Base-by-base conservation (phyloP, 78 protist species). In the Bodo saltans region DNA sequence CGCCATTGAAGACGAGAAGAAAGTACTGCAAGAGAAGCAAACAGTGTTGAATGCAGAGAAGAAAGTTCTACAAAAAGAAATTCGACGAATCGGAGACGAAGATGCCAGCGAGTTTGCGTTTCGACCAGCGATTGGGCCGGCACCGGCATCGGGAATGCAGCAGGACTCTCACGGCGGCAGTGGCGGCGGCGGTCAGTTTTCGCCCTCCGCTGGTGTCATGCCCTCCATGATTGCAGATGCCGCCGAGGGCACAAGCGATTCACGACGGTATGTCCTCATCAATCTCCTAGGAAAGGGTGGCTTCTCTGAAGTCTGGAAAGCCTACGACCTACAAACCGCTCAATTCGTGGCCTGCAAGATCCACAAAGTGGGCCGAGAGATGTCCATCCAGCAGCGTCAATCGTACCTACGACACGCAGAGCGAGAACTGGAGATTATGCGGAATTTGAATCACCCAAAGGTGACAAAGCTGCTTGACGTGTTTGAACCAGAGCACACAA, bases 271-370 rank as follows among this genome's bases (percentile, higher is more conserved):
- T 72, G 28, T 94, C n/a, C 29, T 95, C 52, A 42, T 93, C 53
- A 28, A 47, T 1, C 69, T 95, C 42, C 42, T 95, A 38, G 97
- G 98, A 27, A 85, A 72, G 41, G 97, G 97, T 2, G 97, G 97
- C 30, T 95, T 95, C 87, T 30, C 87, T 28, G 96, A 92, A 38
- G 97, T 95, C 34, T 94, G 33, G 42, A 89, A 91, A 69, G 97
- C 94, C 28, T 92, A 35, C 70, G 97, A 95, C 71, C 42, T 90
- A 21, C 39, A 26, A 23, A 82, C 80, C 30, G 3, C 11, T 30
- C n/a, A 68, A 28, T 0, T 67, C 3, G 97, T 95, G 29, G 97
- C 97, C 0, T 93, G 97, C 84, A 96, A 96, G 90, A 72, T 96
- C 3, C 98, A 96, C 85, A 92, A 83, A 28, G 38, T 96, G 53